Evolutionary conservation across 164 flowering plant species (phyloP), one percentile per base, ranked within the genome.

Genomic region (Umbellularia californica): DNA sequence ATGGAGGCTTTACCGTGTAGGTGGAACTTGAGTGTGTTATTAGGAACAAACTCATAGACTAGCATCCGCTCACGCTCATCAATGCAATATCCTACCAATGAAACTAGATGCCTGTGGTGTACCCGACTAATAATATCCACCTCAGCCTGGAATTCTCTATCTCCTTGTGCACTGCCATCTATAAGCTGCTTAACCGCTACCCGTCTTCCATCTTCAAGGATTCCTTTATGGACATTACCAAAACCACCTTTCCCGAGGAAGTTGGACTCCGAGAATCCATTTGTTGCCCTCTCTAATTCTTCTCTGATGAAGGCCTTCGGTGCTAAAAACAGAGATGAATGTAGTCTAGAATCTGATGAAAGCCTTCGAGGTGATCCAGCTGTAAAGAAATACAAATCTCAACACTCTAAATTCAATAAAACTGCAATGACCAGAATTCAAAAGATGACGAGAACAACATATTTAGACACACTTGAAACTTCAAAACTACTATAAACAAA

Each of bases 221-320:
- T 62, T 5, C 77, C 77, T 28, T 70, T 60, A 51, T 75, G 73
- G 22, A 75, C 77, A 62, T 35, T 22, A 3, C 77, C 77, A 62
- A 69, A 75, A 35, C 73, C 77, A 62, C 77, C 77, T 75, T 69
- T 52, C 3, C 77, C 77, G 11, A 75, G 77, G n/a, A 69, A 71
- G 58, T 75, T 92, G 33, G 95, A 89, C 68, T 88, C 79, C 4
- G 98, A 93, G 84, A 95, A 95, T 13, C 96, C 95, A 79, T 95
- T 85, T 0, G 99, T 95, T 50, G 99, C 99, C 88, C 85, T 85
- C 1, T 90, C 87, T 75, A 95, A 76, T 77, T 95, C 98, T 72
- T 95, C 97, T 63, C 88, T 89, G 1, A 90, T 84, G 75, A 93
- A 95, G 51, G 90, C 83, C 80, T 94, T 92, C 82, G 88, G 94